Conservation (phyloP, 192 early-diverging fungal species). For the Lobulomyces angularis region DNA sequence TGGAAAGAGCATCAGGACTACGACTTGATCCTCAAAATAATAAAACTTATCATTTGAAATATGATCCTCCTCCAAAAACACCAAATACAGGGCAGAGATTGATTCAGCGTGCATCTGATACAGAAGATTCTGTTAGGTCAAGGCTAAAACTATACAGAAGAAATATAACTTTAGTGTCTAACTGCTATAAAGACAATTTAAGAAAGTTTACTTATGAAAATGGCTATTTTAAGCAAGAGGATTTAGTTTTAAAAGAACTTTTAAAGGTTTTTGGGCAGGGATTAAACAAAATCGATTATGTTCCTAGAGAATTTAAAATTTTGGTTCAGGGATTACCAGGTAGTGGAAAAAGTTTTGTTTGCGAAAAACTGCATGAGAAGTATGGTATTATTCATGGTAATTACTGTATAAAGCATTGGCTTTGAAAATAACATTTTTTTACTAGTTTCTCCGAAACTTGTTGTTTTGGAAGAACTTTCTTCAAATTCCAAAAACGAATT, state of each 20-base stretch:
- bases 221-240: no score
- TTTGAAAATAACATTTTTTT: neutral
- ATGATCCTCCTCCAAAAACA: conserved; percentile 21
- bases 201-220: no score
- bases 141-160: conserved; percentile 14
- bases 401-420: neutral
- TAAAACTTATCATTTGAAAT: conserved; percentile 17
- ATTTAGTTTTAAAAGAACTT: conserved; percentile 12
- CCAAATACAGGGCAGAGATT: conserved; percentile 16
- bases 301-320: conserved; percentile 25
- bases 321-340: conserved; percentile 32
- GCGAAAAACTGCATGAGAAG: conserved; percentile 18
- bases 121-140: conserved; percentile 5
- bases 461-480: conserved; percentile 30
- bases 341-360: conserved; percentile 26
- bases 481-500: conserved; percentile 5
- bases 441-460: conserved; percentile 34
- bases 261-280: conserved; percentile 9
- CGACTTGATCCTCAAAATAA: conserved; percentile 33
- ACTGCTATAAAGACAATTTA: conserved; percentile 4
- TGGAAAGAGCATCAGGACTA: conserved; percentile 11
- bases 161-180: conserved; percentile 7
- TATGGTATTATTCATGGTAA: conserved; percentile 31
- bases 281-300: conserved; percentile 12
- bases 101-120: conserved; percentile 19